Base-by-base conservation (phyloP, 179 eudicot genomes). In the Spergularia azorica region DNA sequence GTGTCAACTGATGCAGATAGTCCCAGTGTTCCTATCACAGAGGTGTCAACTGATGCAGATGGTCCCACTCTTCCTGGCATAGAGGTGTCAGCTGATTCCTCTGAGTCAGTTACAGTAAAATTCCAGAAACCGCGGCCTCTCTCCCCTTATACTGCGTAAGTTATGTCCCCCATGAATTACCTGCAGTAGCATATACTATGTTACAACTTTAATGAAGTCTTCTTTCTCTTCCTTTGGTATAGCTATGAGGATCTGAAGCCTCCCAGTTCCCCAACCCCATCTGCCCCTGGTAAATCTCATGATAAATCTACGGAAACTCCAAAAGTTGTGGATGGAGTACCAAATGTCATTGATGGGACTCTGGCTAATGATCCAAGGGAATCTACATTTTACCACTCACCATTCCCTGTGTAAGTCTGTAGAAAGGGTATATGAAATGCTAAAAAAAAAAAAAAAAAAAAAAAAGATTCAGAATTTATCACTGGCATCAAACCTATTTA, bases 171-270 rank as follows among this genome's bases (percentile, higher is more conserved):
- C 59, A 18, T 67, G 16, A n/a, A 6, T 62, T 43, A 18, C 18
- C 32, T 9, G 39, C 55, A 26, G 55, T 43, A 43, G 20, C 71
- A 67, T 67, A 13, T 38, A n/a, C 7, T 38, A 20, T 36, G 39
- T 36, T 36, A 51, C 7, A 20, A n/a, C 6, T 18, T 18, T 72
- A 38, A 70, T 68, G 50, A 60, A 70, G 15, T 57, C 8, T 39
- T 26, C 36, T 51, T 38, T 21, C 62, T 67, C 58, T 21, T 71
- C 43, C 8, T 3, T 52, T 6, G 67, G 10, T 32, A 71, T 77
- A 91, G 93, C 54, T 91, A 91, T 77, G 91, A 89, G 72, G 89
- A 88, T 84, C 82, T 88, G 81, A 89, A 89, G 83, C 96, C 93
- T 76, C 93, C 93, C 18, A 83, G 77, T 80, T 91, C 90, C 73